Conservation (phyloP, 371 early-diverging fungal genomes). For the Rhizopus sp. region DNA sequence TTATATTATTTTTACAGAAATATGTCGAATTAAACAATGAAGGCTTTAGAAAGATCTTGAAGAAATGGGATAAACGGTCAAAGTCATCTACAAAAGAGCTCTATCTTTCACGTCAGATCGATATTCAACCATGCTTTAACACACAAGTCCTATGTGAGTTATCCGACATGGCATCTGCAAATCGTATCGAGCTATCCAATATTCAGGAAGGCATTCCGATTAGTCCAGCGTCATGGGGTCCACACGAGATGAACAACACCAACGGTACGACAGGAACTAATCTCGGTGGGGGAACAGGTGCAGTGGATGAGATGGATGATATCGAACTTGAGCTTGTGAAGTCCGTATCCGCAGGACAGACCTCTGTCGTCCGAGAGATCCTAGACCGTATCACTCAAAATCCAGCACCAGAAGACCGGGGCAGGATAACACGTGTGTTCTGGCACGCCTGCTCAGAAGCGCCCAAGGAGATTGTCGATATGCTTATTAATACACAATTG, state of each 20-base stretch:
- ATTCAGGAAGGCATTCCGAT: slow-evolving; percentile 48
- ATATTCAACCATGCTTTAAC: slow-evolving; percentile 95
- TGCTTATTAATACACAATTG: slow-evolving; percentile 63
- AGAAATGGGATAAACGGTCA: slow-evolving; percentile 98
- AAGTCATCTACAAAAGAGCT: slow-evolving; percentile 94
- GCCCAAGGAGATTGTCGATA: slow-evolving; percentile 52
- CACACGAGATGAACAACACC: slow-evolving; percentile 7
- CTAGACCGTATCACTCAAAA: slow-evolving; percentile 55
- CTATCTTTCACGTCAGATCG: slow-evolving; percentile 91
- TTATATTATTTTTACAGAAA: slow-evolving; percentile 56
- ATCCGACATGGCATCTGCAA: slow-evolving; percentile 76
- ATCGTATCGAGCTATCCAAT: slow-evolving; percentile 63
- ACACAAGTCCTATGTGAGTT: slow-evolving; percentile 86
- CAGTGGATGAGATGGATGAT: slow-evolving; percentile 53
- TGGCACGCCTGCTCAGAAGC: slow-evolving; percentile 84
- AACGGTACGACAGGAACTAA: slow-evolving; percentile 9
- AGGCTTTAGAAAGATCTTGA: slow-evolving; percentile 95
- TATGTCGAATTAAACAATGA: slow-evolving; percentile 95
- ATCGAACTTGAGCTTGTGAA: slow-evolving; percentile 65
- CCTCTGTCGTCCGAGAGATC: slow-evolving; percentile 57
- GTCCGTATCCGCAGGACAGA: slow-evolving; percentile 51
- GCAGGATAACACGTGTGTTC: slow-evolving; percentile 74
- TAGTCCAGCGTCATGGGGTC: slow-evolving; percentile 10
- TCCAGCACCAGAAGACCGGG: slow-evolving; percentile 52
- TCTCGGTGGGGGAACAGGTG: slow-evolving; percentile 3